Percentiles rank a stretch among this genome's conserved stretches.
These are phyloP conservation scores for Brassica nigra DNA, from an alignment of 345 rosid genomes.

Conservation along the genomic window DNA sequence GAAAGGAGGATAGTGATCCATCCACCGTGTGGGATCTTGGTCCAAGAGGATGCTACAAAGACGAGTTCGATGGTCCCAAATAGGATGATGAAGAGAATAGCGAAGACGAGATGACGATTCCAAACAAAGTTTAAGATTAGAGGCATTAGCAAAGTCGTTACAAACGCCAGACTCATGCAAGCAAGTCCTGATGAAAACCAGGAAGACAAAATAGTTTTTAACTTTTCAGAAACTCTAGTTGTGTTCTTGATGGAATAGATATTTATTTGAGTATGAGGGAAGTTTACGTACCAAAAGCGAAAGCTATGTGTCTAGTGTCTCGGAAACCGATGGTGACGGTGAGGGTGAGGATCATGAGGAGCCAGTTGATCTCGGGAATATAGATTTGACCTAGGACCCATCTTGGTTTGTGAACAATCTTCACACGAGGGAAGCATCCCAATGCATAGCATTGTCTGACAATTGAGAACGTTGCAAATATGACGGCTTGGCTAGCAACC, in stretches of 20 bases:
- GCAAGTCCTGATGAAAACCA: slow-evolving; percentile 6
- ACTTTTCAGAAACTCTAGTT: neutral
- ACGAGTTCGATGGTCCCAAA: slow-evolving; percentile 7
- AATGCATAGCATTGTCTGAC: slow-evolving; percentile 80
- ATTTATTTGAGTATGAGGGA: neutral
- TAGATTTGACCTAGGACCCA: slow-evolving; percentile 82
- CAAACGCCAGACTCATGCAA: slow-evolving; percentile 6
- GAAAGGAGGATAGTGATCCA: slow-evolving; percentile 77
- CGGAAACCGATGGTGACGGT: slow-evolving; percentile 63
- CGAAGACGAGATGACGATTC: slow-evolving; percentile 32
- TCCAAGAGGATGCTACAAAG: slow-evolving; percentile 39
- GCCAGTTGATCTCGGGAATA: slow-evolving; percentile 97
- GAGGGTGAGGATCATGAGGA: slow-evolving; percentile 81
- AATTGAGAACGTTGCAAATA: slow-evolving; percentile 73
- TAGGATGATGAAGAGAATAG: slow-evolving; percentile 3
- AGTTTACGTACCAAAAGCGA: slow-evolving; percentile 71
- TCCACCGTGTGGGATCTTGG: slow-evolving; percentile 71
- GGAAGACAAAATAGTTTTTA: neutral
- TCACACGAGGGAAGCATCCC: slow-evolving; percentile 95
- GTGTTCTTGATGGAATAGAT: neutral
- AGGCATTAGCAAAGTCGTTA: neutral
- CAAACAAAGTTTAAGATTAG: slow-evolving; percentile 1
- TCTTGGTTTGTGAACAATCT: slow-evolving; percentile 80
- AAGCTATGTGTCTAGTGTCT: slow-evolving; percentile 62
- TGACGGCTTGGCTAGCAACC: slow-evolving; percentile 83